Base-by-base conservation (phyloP, 495 filamentous ascomycete species). In the Tetracladium marchalianum region DNA sequence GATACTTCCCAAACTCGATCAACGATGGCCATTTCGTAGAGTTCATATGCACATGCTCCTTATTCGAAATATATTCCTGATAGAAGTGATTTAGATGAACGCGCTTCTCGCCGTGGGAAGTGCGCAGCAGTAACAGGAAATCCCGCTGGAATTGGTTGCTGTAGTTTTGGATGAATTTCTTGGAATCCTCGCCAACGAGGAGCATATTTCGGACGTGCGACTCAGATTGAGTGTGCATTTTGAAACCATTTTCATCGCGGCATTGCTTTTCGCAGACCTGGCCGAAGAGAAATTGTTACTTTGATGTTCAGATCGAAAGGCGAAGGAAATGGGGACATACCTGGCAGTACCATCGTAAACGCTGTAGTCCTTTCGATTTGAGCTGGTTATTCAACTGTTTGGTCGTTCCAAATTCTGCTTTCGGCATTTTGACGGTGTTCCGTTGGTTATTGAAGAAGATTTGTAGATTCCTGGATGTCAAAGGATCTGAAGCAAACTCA, bases 41-140 rank as follows among this genome's bases (percentile, higher is more conserved):
- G 64, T 95, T 97, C 81, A 96, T 84, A 58, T 97, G 93, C 11
- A 88, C 71, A 59, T 97, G 93, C 60, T 89, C 78, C 59, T 85
- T 84, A 61, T 85, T 71, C 12, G 68, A 65, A 49, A 92, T 90
- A 52, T 86, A 84, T 57, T 87, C 80, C 62, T 97, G 86, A 60
- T 99, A 99, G 60, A 95, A 96, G 42, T 85, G 80, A 50, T 97
- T 97, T 6, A 87, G 72, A 27, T 87, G 72, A 2, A 96, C 77
- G 43, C 75, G 68, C 66, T 97, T 97, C 59, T 90, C 84, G 34
- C 87, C 85, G 51, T 98, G 93, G 0, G 74, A 71, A 1, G 89
- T 93, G 38, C 75, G 69, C 9, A 98, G 67, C 4, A 84, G 69
- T 47, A 76, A 65, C 2, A 95, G 34, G 53, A 98, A 98, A 61